Base-by-base conservation (phyloP, 495 filamentous ascomycete genomes). In the Oidiodendron maius region DNA sequence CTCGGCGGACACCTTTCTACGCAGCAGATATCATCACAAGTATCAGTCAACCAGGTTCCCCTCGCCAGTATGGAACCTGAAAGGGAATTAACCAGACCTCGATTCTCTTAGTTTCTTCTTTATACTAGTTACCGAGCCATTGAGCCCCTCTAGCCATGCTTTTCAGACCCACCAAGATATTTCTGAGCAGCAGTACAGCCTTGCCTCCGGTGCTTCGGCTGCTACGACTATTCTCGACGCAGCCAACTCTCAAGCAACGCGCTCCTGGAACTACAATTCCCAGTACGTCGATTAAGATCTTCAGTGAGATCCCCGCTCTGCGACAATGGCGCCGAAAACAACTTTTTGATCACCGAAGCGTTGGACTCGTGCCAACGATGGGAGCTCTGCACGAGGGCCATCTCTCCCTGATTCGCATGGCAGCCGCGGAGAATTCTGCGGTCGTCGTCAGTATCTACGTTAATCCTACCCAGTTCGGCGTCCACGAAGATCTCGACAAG, bases 341-440 rank as follows among this genome's bases (percentile, higher is more conserved):
- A 24, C 69, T 84, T 36, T 71, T 82, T 42, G 72, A 81, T 53
- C 74, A 82, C 60, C 80, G 83, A 25, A 82, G 82, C 15, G 81
- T 98, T 40, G 89, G 86, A 37, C 78, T 98, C 9, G 89, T 98
- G 6, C 93, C 93, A 0, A 98, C 93, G 9, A 96, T 98, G 91
- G 93, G 93, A 32, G 93, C 93, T 13, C 77, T 98, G 0, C 93
- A 98, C 64, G 77, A 84, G 49, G 93, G 93, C 21, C 93, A 98
- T 63, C 67, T 96, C 25, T 86, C 86, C 11, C 72, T 97, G 5
- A 87, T 95, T 58, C 89, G 90, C 25, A 75, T 83, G 54, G 93
- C 93, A 4, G 94, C 91, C 0, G 64, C 72, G 46, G 87, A 94
- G 60, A 93, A 90, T 66, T 81, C 84, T 50, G 75, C 85, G 53